Conservation (phyloP, 2,329 filamentous ascomycete species). For the Curvularia eragrostidis region DNA sequence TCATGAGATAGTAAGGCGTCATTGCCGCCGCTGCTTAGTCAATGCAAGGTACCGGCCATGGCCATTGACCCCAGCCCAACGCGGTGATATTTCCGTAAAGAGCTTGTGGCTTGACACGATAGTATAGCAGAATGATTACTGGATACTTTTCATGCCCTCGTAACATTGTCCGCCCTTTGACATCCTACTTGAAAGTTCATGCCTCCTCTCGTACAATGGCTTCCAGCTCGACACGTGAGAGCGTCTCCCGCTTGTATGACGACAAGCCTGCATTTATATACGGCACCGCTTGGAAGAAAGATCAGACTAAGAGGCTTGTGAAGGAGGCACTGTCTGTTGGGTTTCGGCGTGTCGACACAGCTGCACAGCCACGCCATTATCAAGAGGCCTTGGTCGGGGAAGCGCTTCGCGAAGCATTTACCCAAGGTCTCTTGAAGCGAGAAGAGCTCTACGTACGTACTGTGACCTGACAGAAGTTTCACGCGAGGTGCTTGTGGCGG, state of each 20-base stretch:
- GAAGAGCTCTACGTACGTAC: conserved; percentile 68
- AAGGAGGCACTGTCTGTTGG: conserved; percentile 70
- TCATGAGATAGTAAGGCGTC: conserved; percentile 5
- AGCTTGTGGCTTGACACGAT: not conserved
- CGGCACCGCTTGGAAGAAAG: conserved; percentile 87
- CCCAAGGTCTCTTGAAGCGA: conserved; percentile 64
- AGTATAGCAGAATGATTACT: not conserved
- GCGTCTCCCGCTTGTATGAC: conserved; percentile 25
- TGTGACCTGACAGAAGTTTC: too few species aligned
- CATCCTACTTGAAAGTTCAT: not conserved
- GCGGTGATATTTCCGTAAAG: not conserved
- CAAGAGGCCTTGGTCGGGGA: conserved; percentile 73
- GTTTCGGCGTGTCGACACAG: conserved; percentile 78
- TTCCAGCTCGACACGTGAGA: conserved; percentile 16
- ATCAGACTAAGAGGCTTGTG: conserved; percentile 70
- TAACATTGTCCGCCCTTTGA: not conserved
- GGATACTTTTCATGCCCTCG: not conserved
- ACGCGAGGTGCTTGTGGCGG: too few species aligned
- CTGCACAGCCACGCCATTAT: conserved; percentile 80
- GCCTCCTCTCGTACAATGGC: conserved; percentile 29
- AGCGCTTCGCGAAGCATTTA: conserved; percentile 68
- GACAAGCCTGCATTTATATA: conserved; percentile 63
- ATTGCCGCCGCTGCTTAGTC: conserved; percentile 17
- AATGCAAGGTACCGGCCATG: not conserved
- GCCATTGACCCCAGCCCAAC: not conserved